These are phyloP conservation scores for Miscanthus lutarioriparius DNA, from an alignment of 176 grass and related monocot species.

Conservation along the genomic window DNA sequence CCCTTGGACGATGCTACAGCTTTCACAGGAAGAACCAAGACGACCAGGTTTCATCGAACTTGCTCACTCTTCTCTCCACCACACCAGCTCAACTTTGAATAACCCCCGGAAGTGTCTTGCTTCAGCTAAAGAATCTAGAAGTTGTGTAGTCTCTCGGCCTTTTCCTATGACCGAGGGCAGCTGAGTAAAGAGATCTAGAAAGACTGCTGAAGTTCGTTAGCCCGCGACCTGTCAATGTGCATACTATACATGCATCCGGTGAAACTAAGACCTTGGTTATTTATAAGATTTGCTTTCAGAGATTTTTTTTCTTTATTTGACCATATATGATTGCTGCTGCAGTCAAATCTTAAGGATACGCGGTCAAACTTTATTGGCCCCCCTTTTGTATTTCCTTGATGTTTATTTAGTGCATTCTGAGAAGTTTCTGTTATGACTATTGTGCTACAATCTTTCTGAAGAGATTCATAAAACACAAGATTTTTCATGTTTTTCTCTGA, in stretches of 20 bases:
- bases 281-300: slow-evolving; percentile 3
- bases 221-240: background rate
- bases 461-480: background rate
- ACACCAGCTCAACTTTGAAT: background rate
- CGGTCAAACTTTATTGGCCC: slow-evolving; percentile 1
- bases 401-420: slow-evolving; percentile 13
- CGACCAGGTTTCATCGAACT: slow-evolving; percentile 14
- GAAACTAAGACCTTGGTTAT: background rate
- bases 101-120: background rate
- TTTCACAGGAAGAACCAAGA: slow-evolving; percentile 18
- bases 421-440: slow-evolving; percentile 4
- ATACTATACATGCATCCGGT: slow-evolving; percentile 2
- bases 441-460: slow-evolving; percentile 13
- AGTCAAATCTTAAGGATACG: background rate
- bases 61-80: background rate
- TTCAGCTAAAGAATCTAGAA: slow-evolving; percentile 11
- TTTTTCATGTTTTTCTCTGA: background rate
- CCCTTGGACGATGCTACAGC: background rate
- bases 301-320: slow-evolving; percentile 27
- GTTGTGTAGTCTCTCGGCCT: background rate
- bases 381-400: background rate
- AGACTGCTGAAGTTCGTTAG: slow-evolving; percentile 7
- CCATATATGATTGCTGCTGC: background rate
- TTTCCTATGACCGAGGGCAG: background rate
- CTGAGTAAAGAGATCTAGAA: background rate